These are phyloP conservation scores for Flaveria trinervia DNA, from an alignment of 129 eudicot species.

Conservation along the genomic window DNA sequence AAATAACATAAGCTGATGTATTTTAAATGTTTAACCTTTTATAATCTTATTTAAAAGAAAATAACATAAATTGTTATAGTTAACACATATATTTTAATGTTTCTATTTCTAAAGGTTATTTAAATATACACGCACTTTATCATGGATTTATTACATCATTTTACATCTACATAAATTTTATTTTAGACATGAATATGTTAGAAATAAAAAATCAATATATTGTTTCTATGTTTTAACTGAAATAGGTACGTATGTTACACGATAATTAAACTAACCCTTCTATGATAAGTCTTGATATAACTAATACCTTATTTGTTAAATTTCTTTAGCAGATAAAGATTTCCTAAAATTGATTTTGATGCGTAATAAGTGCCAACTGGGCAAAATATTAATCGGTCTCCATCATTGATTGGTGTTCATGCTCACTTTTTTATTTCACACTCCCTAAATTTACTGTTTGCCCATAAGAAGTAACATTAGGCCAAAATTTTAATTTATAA, in stretches of 20 bases:
- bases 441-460: conserved; percentile 13
- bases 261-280: neutral
- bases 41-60: no score
- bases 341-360: conserved; percentile 2
- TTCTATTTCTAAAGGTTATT: no score
- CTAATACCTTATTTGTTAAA: neutral
- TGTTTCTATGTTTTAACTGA: neutral
- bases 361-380: conserved; percentile 18
- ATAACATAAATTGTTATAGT: no score
- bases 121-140: no score
- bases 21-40: no score
- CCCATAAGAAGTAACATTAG: conserved; percentile 8
- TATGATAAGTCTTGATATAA: neutral
- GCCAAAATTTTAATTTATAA: neutral
- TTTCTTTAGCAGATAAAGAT: neutral
- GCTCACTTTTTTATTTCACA: conserved; percentile 6
- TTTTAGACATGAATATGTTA: neutral
- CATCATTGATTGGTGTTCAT: neutral
- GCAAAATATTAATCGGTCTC: neutral
- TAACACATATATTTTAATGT: no score
- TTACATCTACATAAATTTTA: neutral
- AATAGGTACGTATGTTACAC: no score
- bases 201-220: neutral
- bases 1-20: no score
- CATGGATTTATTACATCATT: no score